These are phyloP conservation scores for Penicillium steckii DNA, from an alignment of 495 filamentous ascomycete species.

Conservation along the genomic window DNA sequence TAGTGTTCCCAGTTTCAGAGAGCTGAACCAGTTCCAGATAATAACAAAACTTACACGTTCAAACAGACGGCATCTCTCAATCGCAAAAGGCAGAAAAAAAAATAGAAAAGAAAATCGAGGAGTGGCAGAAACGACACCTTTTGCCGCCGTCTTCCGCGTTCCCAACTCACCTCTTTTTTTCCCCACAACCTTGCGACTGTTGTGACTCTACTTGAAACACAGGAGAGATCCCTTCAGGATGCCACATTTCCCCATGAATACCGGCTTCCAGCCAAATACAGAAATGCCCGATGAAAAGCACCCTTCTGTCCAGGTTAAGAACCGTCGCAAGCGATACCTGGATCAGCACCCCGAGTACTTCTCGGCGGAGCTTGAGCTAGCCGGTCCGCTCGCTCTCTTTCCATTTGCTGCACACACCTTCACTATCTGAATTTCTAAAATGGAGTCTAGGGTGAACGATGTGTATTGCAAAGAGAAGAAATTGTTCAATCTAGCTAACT, in stretches of 20 bases:
- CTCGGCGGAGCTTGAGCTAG: slow-evolving; percentile 60
- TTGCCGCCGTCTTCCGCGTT: slow-evolving; percentile 37
- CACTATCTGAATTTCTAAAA: neutral
- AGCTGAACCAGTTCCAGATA: neutral
- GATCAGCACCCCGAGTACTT: slow-evolving; percentile 65
- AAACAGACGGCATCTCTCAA: slow-evolving; percentile 16
- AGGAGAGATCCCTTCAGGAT: slow-evolving; percentile 28
- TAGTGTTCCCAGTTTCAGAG: neutral
- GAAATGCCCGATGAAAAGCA: slow-evolving; percentile 11
- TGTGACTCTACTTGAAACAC: neutral
- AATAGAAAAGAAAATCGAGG: slow-evolving; percentile 17
- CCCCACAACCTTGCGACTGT: slow-evolving; percentile 6
- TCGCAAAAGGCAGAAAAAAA: slow-evolving; percentile 6
- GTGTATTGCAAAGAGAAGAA: neutral
- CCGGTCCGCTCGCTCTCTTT: slow-evolving; percentile 52
- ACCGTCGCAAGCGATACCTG: slow-evolving; percentile 63
- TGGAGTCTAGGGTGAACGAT: no score
- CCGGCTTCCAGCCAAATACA: slow-evolving; percentile 17
- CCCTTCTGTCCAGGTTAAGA: slow-evolving; percentile 49
- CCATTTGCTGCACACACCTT: slow-evolving; percentile 10
- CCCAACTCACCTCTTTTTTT: slow-evolving; percentile 11
- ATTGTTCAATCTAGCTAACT: slow-evolving; percentile 21
- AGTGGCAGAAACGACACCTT: slow-evolving; percentile 24
- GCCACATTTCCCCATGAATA: slow-evolving; percentile 41
- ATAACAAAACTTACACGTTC: slow-evolving; percentile 20